Evolutionary conservation across 2,329 filamentous ascomycete genomes (phyloP).

Genomic region (Fusarium neocosmosporiellum): DNA sequence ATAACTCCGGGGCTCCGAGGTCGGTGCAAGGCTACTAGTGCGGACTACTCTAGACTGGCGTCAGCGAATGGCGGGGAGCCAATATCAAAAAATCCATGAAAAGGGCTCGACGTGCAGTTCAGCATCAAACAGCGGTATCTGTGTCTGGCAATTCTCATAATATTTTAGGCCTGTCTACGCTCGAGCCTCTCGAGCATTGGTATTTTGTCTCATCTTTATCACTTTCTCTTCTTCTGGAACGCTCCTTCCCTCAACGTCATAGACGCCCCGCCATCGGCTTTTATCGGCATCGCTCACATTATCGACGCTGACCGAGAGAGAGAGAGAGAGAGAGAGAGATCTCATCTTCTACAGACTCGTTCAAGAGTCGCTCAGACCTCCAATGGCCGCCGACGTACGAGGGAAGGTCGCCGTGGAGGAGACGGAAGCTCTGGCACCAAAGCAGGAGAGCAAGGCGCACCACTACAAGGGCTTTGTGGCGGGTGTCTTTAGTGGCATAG

Average conservation of each 20-base stretch:
- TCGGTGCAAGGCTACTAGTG: conserved; percentile 27
- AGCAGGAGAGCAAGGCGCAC: conserved; percentile 45
- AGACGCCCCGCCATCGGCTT: neutral
- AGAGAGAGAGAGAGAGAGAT: neutral
- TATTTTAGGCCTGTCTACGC: neutral
- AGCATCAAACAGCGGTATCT: conserved; percentile 21
- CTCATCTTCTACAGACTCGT: neutral
- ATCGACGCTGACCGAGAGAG: neutral
- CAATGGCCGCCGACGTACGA: conserved; percentile 40
- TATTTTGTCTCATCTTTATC: neutral
- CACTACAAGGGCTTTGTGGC: conserved; percentile 96
- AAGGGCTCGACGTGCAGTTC: neutral
- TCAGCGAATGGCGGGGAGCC: conserved; percentile 27
- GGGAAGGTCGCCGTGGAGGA: conserved; percentile 10
- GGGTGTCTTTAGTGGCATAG: conserved; percentile 93
- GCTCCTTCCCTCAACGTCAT: neutral
- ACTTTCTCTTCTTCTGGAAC: neutral
- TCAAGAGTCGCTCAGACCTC: neutral
- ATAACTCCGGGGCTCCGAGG: conserved; percentile 25
- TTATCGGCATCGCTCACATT: neutral
- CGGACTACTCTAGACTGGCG: conserved; percentile 10
- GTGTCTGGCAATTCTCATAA: neutral
- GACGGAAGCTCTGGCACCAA: neutral
- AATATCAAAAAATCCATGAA: conserved; percentile 23
- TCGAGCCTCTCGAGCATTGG: neutral